Percentiles rank a stretch among this genome's conserved stretches.
phyloP scores from a whole-genome alignment of 176 grass and related monocot species.

The Aegilops speltoides region DNA sequence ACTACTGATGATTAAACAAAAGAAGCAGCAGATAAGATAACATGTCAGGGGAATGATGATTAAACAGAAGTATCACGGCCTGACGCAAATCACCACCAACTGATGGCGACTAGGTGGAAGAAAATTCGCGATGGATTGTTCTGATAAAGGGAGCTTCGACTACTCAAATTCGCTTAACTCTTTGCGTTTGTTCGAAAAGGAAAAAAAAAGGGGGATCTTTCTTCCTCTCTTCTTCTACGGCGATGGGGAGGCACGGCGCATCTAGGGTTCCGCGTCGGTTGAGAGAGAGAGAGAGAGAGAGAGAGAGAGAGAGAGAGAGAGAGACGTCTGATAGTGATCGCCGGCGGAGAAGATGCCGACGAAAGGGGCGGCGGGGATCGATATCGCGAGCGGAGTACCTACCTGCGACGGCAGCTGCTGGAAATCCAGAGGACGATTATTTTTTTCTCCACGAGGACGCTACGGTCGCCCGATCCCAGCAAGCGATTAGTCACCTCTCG shows the following conservation, averaged over 20 bases:
- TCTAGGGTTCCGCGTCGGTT: background rate
- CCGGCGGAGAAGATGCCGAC: background rate
- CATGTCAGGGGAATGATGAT: background rate
- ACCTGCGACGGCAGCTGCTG: background rate
- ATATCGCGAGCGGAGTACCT: background rate
- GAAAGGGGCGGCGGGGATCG: background rate
- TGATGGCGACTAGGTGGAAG: background rate
- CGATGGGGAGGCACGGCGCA: background rate
- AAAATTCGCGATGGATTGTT: background rate
- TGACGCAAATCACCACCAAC: background rate
- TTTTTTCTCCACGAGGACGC: no score
- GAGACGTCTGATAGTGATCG: background rate
- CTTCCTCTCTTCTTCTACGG: background rate
- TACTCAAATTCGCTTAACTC: background rate
- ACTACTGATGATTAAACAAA: background rate
- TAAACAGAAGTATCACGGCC: background rate
- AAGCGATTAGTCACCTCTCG: no score
- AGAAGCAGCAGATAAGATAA: background rate
- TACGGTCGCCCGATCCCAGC: no score
- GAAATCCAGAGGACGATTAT: background rate
- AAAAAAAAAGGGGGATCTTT: background rate
- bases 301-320: no score
- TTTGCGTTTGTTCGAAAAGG: background rate
- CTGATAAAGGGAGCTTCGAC: background rate
- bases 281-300: no score